Percentiles rank a stretch among this genome's conserved stretches.
These are phyloP conservation scores for Punica granatum DNA, from an alignment of 345 rosid genomes.

Conservation along the genomic window DNA sequence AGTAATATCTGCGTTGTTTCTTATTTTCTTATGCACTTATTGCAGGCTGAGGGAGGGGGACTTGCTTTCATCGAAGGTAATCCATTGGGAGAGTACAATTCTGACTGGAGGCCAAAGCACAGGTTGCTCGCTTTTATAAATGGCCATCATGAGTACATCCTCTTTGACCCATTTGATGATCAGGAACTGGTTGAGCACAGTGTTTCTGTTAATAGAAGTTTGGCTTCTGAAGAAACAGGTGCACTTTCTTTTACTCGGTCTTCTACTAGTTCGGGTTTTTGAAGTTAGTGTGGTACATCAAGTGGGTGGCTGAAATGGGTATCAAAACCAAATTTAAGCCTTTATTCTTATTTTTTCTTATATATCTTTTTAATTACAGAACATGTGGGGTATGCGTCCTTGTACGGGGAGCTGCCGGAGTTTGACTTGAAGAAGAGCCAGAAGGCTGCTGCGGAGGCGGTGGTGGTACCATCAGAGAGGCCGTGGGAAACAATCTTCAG, in stretches of 20 bases:
- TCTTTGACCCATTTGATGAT: constrained; percentile 60
- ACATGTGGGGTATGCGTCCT: constrained; percentile 56
- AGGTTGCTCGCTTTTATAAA: constrained; percentile 57
- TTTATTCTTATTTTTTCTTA: neutral
- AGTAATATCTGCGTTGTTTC: too few relatives aligned
- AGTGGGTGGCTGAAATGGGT: neutral
- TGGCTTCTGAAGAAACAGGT: constrained; percentile 46
- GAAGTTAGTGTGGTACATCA: neutral
- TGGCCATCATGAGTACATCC: constrained; percentile 73
- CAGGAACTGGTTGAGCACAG: constrained; percentile 38
- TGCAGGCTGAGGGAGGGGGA: constrained; percentile 73
- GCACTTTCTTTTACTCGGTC: neutral
- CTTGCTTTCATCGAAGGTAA: constrained; percentile 47
- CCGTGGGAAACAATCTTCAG: constrained; percentile 82
- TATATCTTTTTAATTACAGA: constrained; percentile 19
- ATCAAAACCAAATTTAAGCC: neutral
- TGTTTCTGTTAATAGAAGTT: constrained; percentile 21
- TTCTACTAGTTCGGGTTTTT: neutral
- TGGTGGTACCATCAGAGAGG: constrained; percentile 46
- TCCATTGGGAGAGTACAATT: constrained; percentile 24
- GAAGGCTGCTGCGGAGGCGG: constrained; percentile 21
- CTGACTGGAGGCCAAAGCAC: constrained; percentile 34
- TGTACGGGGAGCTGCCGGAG: constrained; percentile 65
- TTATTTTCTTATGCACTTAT: constrained; percentile 12
- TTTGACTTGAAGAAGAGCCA: constrained; percentile 33